A percentile compares a stretch with the other conserved stretches of the same genome.
phyloP scores from a whole-genome alignment of 495 filamentous ascomycete genomes.

The Pseudevernia furfuracea region DNA sequence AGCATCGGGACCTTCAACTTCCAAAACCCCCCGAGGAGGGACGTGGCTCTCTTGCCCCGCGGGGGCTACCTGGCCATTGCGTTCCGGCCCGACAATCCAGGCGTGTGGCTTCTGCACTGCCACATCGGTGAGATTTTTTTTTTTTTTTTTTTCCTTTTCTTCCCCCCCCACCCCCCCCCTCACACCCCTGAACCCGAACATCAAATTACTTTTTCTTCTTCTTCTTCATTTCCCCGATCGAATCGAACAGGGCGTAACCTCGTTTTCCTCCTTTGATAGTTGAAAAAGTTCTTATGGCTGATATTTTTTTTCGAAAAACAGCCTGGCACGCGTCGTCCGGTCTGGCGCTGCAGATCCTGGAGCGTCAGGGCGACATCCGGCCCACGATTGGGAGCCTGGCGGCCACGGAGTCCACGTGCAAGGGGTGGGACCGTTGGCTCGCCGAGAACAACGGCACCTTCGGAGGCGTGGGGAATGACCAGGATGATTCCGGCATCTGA shows the following conservation, averaged over 20 bases:
- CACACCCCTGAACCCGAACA: too few relatives aligned
- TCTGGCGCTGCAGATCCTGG: slow-evolving; percentile 43
- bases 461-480: background rate
- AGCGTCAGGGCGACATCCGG: slow-evolving; percentile 28
- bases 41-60: slow-evolving; percentile 42
- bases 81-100: slow-evolving; percentile 50
- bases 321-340: slow-evolving; percentile 47
- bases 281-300: too few relatives aligned
- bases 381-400: background rate
- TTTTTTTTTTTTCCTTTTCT: too few relatives aligned
- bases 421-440: slow-evolving; percentile 7
- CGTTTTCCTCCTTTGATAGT: too few relatives aligned
- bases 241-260: too few relatives aligned
- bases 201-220: slow-evolving; percentile 29
- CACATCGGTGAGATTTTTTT: slow-evolving; percentile 38
- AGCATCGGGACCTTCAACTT: slow-evolving; percentile 30
- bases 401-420: background rate
- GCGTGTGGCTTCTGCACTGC: slow-evolving; percentile 51
- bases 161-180: too few relatives aligned
- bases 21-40: slow-evolving; percentile 45
- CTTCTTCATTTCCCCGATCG: too few relatives aligned
- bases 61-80: slow-evolving; percentile 44
- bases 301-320: too few relatives aligned
- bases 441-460: background rate
- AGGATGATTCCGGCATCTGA: slow-evolving; percentile 12